A percentile compares a stretch with the other conserved stretches of the same genome.
Evolutionary conservation across 352 stramenopile species (phyloP).

Genomic region (Aphanomyces cochlioides): DNA sequence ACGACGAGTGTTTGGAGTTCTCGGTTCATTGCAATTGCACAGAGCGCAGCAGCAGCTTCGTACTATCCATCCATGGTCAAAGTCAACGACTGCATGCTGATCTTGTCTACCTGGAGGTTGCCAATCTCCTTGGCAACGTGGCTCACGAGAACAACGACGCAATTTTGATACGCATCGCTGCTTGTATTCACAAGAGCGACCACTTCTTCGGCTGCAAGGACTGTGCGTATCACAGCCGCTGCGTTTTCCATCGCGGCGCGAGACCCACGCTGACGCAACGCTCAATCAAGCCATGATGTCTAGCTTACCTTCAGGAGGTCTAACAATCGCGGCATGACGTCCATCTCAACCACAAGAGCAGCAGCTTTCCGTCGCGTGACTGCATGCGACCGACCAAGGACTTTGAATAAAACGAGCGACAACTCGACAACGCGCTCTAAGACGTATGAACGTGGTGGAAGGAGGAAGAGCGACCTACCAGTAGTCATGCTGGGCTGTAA

Average conservation of each 20-base stretch:
- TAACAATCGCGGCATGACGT: neutral
- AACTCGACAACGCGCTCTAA: conserved; percentile 9
- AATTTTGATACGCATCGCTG: neutral
- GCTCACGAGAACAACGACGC: neutral
- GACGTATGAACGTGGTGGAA: neutral
- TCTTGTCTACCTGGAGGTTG: conserved; percentile 15
- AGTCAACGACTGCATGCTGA: neutral
- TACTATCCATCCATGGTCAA: conserved; percentile 18
- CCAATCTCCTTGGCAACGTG: neutral
- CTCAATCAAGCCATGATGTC: neutral
- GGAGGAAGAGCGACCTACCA: neutral
- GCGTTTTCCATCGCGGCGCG: conserved; percentile 20
- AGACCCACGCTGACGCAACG: neutral
- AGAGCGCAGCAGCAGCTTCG: conserved; percentile 20
- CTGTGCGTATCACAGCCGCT: conserved; percentile 13
- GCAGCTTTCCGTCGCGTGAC: conserved; percentile 19
- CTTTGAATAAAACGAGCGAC: conserved; percentile 11
- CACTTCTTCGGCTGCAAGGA: conserved; percentile 4
- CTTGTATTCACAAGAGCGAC: neutral
- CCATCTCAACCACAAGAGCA: conserved; percentile 11
- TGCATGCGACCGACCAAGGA: conserved; percentile 20
- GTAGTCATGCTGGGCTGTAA: neutral
- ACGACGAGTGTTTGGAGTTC: conserved; percentile 21
- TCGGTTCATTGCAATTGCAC: conserved; percentile 13
- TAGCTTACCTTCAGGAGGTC: conserved; percentile 22